Evolutionary conservation across 495 filamentous ascomycete species (phyloP).

Genomic region (Penicillium coffeae): DNA sequence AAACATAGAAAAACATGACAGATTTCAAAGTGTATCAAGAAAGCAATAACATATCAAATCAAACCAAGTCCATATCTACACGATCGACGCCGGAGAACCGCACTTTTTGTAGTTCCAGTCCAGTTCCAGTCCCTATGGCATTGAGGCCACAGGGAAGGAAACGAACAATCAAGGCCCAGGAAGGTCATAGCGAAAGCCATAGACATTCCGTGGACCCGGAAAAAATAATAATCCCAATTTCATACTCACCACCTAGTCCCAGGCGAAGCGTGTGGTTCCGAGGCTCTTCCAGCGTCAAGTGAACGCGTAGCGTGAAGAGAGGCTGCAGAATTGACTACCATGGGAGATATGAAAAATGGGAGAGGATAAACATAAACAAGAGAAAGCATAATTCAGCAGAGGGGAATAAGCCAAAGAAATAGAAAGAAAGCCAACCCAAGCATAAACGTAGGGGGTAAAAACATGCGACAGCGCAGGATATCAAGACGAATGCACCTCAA

Average conservation of each 20-base stretch:
- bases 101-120: slow-evolving; percentile 20
- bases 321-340: no score
- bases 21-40: slow-evolving; percentile 28
- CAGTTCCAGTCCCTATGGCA: slow-evolving; percentile 15
- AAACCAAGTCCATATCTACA: slow-evolving; percentile 28
- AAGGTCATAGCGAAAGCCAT: neutral
- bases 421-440: slow-evolving; percentile 12
- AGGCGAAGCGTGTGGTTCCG: no score
- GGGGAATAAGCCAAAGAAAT: neutral
- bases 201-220: neutral
- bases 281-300: no score
- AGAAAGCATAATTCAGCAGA: neutral
- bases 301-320: neutral
- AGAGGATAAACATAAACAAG: no score
- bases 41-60: slow-evolving; percentile 3
- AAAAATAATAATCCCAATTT: neutral
- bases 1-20: slow-evolving; percentile 11
- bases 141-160: slow-evolving; percentile 11
- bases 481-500: slow-evolving; percentile 1
- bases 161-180: neutral
- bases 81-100: slow-evolving; percentile 29
- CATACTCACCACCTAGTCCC: neutral
- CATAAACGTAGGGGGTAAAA: slow-evolving; percentile 11
- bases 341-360: no score
- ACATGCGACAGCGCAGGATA: slow-evolving; percentile 14